Percentiles rank a stretch among this genome's conserved stretches.
Conservation (phyloP, 1,284 basidiomycete genomes). For the Austroboletus sp. region DNA sequence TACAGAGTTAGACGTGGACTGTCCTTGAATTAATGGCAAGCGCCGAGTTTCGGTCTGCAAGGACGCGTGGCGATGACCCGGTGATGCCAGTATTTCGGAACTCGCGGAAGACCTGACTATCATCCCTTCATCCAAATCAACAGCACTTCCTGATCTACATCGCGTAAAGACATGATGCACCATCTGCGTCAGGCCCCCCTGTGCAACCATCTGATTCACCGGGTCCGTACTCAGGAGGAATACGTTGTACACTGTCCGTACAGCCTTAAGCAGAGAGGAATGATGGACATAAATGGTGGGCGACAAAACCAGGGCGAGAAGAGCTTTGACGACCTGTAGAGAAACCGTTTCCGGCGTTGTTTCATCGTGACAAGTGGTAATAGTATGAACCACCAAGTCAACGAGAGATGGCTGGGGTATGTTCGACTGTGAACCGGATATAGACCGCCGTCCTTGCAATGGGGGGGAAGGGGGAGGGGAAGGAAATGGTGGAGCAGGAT, state of each 20-base stretch:
- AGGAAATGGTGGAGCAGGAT: slow-evolving; percentile 27
- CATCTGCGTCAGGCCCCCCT: slow-evolving; percentile 94
- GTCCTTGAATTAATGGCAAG: slow-evolving; percentile 8
- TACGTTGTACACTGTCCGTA: slow-evolving; percentile 94
- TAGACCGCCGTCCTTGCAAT: slow-evolving; percentile 39
- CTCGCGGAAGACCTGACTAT: slow-evolving; percentile 20
- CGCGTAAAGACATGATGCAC: slow-evolving; percentile 91
- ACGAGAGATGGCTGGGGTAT: slow-evolving; percentile 66
- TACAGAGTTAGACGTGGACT: slow-evolving; percentile 2
- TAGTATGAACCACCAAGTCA: slow-evolving; percentile 87
- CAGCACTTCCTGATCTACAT: slow-evolving; percentile 43
- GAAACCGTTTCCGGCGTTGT: slow-evolving; percentile 83
- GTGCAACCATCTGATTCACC: slow-evolving; percentile 92
- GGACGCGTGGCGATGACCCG: slow-evolving; percentile 4
- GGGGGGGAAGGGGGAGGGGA: slow-evolving; percentile 70
- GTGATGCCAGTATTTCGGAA: slow-evolving; percentile 20
- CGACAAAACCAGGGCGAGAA: slow-evolving; percentile 83
- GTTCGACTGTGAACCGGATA: slow-evolving; percentile 46
- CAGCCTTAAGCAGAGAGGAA: slow-evolving; percentile 87
- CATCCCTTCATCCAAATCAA: slow-evolving; percentile 23
- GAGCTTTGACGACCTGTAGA: slow-evolving; percentile 89
- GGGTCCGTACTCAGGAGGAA: slow-evolving; percentile 85
- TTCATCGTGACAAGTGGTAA: slow-evolving; percentile 87
- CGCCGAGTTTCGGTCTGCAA: slow-evolving; percentile 11
- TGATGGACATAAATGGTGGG: slow-evolving; percentile 85